Percentiles rank a stretch among this genome's conserved stretches.
Conservation (phyloP, 2,329 filamentous ascomycete species). For the Verticillium tricorpus region DNA sequence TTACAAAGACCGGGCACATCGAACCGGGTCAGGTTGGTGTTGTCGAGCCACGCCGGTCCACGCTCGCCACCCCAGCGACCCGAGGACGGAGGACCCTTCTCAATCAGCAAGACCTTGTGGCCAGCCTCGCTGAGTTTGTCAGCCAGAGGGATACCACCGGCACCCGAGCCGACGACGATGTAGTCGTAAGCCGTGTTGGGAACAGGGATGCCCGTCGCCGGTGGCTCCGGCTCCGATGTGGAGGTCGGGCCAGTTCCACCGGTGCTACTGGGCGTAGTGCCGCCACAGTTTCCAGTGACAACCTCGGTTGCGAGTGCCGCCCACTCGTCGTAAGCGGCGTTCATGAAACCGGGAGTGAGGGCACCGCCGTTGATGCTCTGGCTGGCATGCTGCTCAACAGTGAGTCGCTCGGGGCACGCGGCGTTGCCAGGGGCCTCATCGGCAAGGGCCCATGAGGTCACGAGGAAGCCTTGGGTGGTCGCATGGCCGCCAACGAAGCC, state of each 20-base stretch:
- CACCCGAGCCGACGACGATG: slow-evolving; percentile 59
- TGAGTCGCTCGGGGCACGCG: slow-evolving; percentile 36
- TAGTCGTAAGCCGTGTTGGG: slow-evolving; percentile 49
- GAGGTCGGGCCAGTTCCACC: slow-evolving; percentile 11
- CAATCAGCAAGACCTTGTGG: slow-evolving; percentile 59
- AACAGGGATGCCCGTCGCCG: slow-evolving; percentile 26
- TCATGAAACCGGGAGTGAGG: slow-evolving; percentile 28
- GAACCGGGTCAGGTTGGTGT: slow-evolving; percentile 62
- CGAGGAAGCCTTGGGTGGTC: slow-evolving; percentile 37
- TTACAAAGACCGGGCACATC: slow-evolving; percentile 70
- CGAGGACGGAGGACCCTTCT: slow-evolving; percentile 57
- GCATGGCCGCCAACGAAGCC: slow-evolving; percentile 36
- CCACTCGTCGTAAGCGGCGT: slow-evolving; percentile 38
- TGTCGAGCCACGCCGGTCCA: slow-evolving; percentile 57
- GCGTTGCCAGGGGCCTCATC: slow-evolving; percentile 35
- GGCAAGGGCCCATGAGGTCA: slow-evolving; percentile 55
- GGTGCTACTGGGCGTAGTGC: slow-evolving; percentile 15
- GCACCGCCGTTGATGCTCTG: slow-evolving; percentile 43
- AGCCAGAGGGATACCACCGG: slow-evolving; percentile 56
- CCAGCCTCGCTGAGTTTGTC: slow-evolving; percentile 61
- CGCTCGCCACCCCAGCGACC: slow-evolving; percentile 60
- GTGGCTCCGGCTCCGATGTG: slow-evolving; percentile 18
- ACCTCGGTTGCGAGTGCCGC: slow-evolving; percentile 37
- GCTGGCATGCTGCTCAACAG: slow-evolving; percentile 50
- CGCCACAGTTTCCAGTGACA: slow-evolving; percentile 28